These are phyloP conservation scores for Quercus suber DNA, from an alignment of 306 rosid species.

Conservation along the genomic window DNA sequence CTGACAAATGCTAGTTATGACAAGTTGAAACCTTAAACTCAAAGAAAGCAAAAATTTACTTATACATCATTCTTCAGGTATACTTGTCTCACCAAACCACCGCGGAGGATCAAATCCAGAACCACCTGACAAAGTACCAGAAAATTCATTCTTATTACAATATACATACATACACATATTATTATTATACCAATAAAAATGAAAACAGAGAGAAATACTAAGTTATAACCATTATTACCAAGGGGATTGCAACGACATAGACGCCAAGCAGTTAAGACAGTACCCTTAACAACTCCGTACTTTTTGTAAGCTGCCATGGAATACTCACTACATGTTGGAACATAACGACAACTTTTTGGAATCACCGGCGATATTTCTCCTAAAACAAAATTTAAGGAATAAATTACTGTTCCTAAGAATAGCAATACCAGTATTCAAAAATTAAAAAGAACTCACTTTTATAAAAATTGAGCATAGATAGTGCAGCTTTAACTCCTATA, in stretches of 20 bases:
- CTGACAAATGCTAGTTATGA: not conserved
- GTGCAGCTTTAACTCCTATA: constrained; percentile 65
- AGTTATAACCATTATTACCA: constrained; percentile 39
- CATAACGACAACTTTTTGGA: constrained; percentile 76
- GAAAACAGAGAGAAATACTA: not conserved
- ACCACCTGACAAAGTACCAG: constrained; percentile 46
- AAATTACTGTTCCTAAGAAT: not conserved
- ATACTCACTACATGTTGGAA: constrained; percentile 92
- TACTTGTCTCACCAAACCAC: constrained; percentile 65
- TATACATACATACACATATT: too few species aligned
- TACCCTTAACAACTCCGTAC: constrained; percentile 75
- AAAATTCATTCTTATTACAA: not conserved
- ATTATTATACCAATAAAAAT: not conserved
- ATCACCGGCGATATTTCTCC: constrained; percentile 91
- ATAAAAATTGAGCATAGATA: constrained; percentile 70
- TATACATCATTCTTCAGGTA: constrained; percentile 39
- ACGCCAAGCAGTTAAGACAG: constrained; percentile 77
- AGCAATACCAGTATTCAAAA: not conserved
- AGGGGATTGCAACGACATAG: constrained; percentile 91
- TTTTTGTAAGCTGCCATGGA: constrained; percentile 94
- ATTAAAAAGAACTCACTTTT: constrained; percentile 38
- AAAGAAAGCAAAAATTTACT: not conserved
- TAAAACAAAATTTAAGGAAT: not conserved
- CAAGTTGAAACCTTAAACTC: not conserved
- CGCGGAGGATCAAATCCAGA: constrained; percentile 89